Evolutionary conservation across 108 stramenopile species (phyloP).

Genomic region (Fragilaria radians): DNA sequence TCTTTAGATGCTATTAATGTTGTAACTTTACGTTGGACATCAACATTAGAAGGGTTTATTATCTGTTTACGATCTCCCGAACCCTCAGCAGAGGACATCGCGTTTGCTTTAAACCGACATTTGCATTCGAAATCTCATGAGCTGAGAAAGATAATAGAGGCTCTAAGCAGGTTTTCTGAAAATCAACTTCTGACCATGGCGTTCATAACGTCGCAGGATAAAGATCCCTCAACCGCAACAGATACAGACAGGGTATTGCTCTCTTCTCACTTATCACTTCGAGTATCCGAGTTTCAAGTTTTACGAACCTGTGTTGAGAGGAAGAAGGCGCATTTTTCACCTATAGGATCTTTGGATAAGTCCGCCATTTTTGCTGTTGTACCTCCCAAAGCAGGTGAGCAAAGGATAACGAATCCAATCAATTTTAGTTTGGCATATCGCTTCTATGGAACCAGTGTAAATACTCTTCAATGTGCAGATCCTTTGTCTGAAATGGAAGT

Average conservation of each 20-base stretch:
- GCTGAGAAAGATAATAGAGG: neutral
- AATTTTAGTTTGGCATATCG: constrained; percentile 19
- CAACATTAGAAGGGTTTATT: constrained; percentile 16
- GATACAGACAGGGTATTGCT: neutral
- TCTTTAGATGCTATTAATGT: constrained; percentile 26
- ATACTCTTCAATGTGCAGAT: neutral
- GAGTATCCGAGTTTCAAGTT: constrained; percentile 29
- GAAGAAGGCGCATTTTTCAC: neutral
- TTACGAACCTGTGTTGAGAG: constrained; percentile 24
- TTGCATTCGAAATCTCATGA: neutral
- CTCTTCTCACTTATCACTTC: neutral
- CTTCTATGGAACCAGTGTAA: constrained; percentile 22
- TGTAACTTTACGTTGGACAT: constrained; percentile 37
- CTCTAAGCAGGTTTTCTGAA: neutral
- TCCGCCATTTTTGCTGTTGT: constrained; percentile 19
- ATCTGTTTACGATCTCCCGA: constrained; percentile 11
- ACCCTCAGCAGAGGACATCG: neutral
- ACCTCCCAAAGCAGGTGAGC: constrained; percentile 40
- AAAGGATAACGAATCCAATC: constrained; percentile 43
- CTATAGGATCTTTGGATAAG: neutral
- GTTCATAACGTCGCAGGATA: neutral
- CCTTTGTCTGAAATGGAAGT: constrained; percentile 11
- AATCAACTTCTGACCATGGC: neutral
- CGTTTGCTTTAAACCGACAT: neutral
- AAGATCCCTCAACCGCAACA: neutral